Evolutionary conservation across 805 yeast species (phyloP).

Genomic region (Yamadazyma takamatsuzukensis): DNA sequence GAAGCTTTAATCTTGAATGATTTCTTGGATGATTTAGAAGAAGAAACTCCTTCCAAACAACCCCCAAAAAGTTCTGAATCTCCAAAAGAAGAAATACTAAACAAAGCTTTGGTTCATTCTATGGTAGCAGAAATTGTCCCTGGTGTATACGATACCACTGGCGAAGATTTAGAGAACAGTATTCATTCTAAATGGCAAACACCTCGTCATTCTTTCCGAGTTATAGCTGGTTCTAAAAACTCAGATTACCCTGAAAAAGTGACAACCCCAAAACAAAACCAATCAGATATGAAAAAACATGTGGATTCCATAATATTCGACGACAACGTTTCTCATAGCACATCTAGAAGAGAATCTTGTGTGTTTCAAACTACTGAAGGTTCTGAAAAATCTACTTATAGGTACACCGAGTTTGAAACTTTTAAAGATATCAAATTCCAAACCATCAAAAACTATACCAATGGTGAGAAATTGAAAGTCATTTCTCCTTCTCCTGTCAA

Average conservation of each 20-base stretch:
- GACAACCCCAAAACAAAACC: background rate
- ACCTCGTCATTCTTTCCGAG: too few species aligned
- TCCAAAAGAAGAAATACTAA: too few species aligned
- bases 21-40: too few species aligned
- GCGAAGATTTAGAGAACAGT: too few species aligned
- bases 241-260: background rate
- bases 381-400: constrained; percentile 1
- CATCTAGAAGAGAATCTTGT: constrained; percentile 8
- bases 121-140: too few species aligned
- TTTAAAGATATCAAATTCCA: constrained; percentile 11
- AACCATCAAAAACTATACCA: constrained; percentile 6
- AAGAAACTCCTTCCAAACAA: too few species aligned
- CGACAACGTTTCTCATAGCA: constrained; percentile 9
- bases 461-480: constrained; percentile 7
- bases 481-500: constrained; percentile 5
- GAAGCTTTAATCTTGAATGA: background rate
- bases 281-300: constrained; percentile 2
- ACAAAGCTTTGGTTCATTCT: too few species aligned
- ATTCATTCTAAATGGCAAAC: too few species aligned
- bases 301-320: constrained; percentile 5
- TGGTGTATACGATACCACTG: too few species aligned
- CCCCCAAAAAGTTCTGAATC: too few species aligned
- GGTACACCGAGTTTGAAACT: constrained; percentile 13
- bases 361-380: background rate
- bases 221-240: background rate